Base-by-base conservation (phyloP, 768 basidiomycete species). In the Fomitopsis serialis region DNA sequence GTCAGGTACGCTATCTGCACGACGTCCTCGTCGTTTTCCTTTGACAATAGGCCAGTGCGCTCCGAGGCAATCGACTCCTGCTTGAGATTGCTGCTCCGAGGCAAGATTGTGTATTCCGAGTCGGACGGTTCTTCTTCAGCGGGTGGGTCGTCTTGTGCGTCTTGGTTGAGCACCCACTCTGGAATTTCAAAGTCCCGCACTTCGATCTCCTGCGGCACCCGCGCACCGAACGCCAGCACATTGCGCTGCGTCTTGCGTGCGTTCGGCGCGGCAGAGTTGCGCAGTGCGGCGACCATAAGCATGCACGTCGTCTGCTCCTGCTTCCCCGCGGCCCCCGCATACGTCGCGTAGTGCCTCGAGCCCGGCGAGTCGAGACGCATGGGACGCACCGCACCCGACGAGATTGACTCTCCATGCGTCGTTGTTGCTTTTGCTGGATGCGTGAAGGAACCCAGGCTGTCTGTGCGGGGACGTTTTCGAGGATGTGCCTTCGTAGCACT, bases 141-240 rank as follows among this genome's bases (percentile, higher is more conserved):
- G 37, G 37, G 15, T 7, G 15, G 37, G 15, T 40, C 37, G 37
- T 40, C 37, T 40, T 19, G 13, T 19, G 13, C 15, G 37, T 17
- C 19, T 17, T 40, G 15, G 15, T 17, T 19, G 15, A 49, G 34
- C 54, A 84, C 61, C 82, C 81, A 85, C 19, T 66, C 55, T 0
- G 87, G 86, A 35, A 84, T 66, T 58, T 77, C 74, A 59, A 78
- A 88, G 42, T 86, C 83, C 55, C 67, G 71, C 27, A 69, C 54
- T 50, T 77, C 75, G 35, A 82, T 54, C 34, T 72, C 76, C 1
- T 63, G 59, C 5, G 79, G 80, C n/a, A 85, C 70, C 56, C 79
- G 76, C 42, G 72, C 70, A 0, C 87, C 86, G 61, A 87, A 89
- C 9, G 84, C 81, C 15, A 72, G 75, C 40, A 77, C 67, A 56